These are phyloP conservation scores for Rhododendron griersonianum DNA, from an alignment of 148 eudicot species.

Conservation along the genomic window DNA sequence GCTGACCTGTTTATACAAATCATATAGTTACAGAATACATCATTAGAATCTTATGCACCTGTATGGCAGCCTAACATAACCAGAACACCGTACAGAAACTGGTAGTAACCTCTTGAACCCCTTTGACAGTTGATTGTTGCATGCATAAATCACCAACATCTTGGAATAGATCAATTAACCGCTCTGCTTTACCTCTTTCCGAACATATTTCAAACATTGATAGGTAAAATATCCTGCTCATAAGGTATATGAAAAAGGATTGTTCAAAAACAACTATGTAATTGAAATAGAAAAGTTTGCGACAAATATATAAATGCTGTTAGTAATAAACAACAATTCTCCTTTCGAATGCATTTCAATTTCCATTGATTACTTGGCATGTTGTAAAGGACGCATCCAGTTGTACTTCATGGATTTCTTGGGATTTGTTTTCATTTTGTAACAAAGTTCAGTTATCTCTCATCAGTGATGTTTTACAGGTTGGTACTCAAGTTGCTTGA, in stretches of 20 bases:
- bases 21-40: conserved; percentile 4
- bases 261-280: not conserved
- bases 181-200: conserved; percentile 72
- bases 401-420: not conserved
- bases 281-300: not conserved
- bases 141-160: conserved; percentile 51
- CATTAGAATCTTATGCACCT: not conserved
- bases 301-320: too few species aligned
- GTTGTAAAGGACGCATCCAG: not conserved
- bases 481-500: not conserved
- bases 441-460: not conserved
- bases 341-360: not conserved
- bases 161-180: conserved; percentile 58
- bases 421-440: not conserved
- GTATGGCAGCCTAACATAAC: not conserved
- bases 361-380: not conserved
- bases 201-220: conserved; percentile 74
- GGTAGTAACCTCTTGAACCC: conserved; percentile 59
- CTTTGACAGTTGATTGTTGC: conserved; percentile 72
- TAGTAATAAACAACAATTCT: not conserved
- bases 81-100: not conserved
- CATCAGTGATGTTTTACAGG: not conserved
- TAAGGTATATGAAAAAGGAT: not conserved
- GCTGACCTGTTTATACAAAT: conserved; percentile 33
- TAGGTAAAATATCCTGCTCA: conserved; percentile 56